Evolutionary conservation across 75 land plant species (phyloP).

Genomic region (Azolla pinnata): DNA sequence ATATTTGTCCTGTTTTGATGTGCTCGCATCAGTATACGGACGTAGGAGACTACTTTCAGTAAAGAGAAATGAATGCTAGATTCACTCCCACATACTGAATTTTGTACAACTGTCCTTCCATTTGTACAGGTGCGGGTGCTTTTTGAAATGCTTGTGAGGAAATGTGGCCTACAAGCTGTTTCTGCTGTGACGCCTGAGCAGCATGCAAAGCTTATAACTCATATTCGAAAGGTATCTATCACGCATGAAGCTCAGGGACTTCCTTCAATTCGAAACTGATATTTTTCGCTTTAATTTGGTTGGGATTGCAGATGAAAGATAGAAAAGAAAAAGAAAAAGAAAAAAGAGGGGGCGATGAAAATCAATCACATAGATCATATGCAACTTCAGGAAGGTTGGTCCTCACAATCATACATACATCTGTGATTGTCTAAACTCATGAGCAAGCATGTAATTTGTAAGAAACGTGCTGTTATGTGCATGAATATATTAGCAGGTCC

Average conservation of each 20-base stretch:
- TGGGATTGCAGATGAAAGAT: slow-evolving; percentile 58
- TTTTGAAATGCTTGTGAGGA: slow-evolving; percentile 78
- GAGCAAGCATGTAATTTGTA: too few relatives aligned
- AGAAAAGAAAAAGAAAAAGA: slow-evolving; percentile 64
- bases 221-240: slow-evolving; percentile 66
- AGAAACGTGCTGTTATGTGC: too few relatives aligned
- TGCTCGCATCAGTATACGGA: too few relatives aligned
- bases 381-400: slow-evolving; percentile 71
- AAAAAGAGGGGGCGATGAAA: slow-evolving; percentile 40
- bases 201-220: slow-evolving; percentile 84
- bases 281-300: too few relatives aligned
- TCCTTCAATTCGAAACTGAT: too few relatives aligned
- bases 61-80: too few relatives aligned
- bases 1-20: too few relatives aligned
- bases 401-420: not conserved
- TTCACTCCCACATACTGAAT: too few relatives aligned
- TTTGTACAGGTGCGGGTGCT: slow-evolving; percentile 58
- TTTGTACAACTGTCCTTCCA: not conserved
- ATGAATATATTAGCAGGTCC: too few relatives aligned
- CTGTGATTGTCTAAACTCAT: too few relatives aligned
- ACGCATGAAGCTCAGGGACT: not conserved
- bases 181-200: slow-evolving; percentile 84
- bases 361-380: slow-evolving; percentile 44
- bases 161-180: slow-evolving; percentile 89
- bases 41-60: too few relatives aligned